Evolutionary conservation across 1,284 basidiomycete species (phyloP), one percentile per base, ranked within the genome.

Genomic region (Cryptococcus wingfieldii): DNA sequence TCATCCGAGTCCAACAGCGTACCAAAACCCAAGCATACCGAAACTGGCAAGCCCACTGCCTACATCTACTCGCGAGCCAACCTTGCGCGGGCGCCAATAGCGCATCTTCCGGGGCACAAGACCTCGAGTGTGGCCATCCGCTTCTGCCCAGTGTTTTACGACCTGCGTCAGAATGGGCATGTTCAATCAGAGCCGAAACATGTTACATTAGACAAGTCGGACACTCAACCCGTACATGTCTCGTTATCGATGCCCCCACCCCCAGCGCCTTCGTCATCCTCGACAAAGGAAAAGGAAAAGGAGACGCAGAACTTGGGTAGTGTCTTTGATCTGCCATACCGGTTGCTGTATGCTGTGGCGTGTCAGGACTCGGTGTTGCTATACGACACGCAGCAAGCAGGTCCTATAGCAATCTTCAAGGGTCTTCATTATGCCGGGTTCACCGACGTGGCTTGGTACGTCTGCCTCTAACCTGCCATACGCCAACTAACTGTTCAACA

Each of bases 341-440:
- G 95, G 47, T 90, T 98, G 86, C 77, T 98, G 43, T 98, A 90
- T 70, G 93, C 96, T 0, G 90, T 98, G 9, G 90, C 93, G 44
- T 98, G 95, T 25, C 96, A 94, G 84, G 95, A 99, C 73, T 88
- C 90, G 1, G 86, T 99, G 23, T 83, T 90, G 53, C 87, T 98
- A 55, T 95, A 98, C 75, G 95, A 98, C 75, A 98, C 95, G 4
- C 95, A 98, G 76, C 95, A 98, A 78, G 83, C 90, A 1, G 85
- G 88, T 0, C 96, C 95, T 0, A 83, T 98, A 44, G 94, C 91
- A 72, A 81, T 98, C 68, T 84, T 99, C 69, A 90, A 88, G 52
- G 97, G 96, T 70, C 78, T 98, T 64, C 95, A 98, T 78, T 98
- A 97, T 72, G 91, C 96, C 59, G 90, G 94, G 66, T 98, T 98